phyloP scores from a whole-genome alignment of 139 green algal species.

The Chlorella sp. region DNA sequence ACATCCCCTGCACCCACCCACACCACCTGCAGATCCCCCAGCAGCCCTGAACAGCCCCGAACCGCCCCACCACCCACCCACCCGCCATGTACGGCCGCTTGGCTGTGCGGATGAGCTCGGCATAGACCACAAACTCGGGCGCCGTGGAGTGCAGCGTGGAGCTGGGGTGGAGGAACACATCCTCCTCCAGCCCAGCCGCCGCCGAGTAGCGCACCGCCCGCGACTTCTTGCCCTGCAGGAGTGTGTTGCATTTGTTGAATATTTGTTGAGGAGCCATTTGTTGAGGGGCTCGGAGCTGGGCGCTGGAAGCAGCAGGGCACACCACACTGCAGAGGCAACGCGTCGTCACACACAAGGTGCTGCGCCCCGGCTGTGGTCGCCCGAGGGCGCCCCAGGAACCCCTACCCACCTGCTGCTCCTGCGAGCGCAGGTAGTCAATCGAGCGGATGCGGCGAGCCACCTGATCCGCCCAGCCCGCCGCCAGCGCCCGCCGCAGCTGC shows the following conservation, averaged over 20 bases:
- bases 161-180: conserved; percentile 91
- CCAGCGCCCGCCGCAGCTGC: conserved; percentile 70
- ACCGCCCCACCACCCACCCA: too few species aligned
- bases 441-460: conserved; percentile 58
- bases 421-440: conserved; percentile 50
- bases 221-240: not conserved
- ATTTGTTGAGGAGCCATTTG: too few species aligned
- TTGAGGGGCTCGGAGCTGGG: too few species aligned
- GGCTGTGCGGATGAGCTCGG: conserved; percentile 73
- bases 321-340: too few species aligned
- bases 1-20: too few species aligned
- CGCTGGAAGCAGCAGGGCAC: too few species aligned
- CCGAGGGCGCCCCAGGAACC: too few species aligned
- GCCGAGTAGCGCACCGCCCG: conserved; percentile 72
- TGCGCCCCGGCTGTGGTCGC: too few species aligned
- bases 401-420: conserved; percentile 7
- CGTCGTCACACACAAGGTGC: too few species aligned
- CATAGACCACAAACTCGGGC: conserved; percentile 86
- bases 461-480: conserved; percentile 91
- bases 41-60: too few species aligned
- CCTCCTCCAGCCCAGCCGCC: conserved; percentile 44
- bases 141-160: conserved; percentile 67
- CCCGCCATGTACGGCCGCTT: conserved; percentile 90
- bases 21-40: too few species aligned
- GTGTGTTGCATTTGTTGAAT: too few species aligned